phyloP scores from a whole-genome alignment of 495 filamentous ascomycete species.

The Echria macrotheca region DNA sequence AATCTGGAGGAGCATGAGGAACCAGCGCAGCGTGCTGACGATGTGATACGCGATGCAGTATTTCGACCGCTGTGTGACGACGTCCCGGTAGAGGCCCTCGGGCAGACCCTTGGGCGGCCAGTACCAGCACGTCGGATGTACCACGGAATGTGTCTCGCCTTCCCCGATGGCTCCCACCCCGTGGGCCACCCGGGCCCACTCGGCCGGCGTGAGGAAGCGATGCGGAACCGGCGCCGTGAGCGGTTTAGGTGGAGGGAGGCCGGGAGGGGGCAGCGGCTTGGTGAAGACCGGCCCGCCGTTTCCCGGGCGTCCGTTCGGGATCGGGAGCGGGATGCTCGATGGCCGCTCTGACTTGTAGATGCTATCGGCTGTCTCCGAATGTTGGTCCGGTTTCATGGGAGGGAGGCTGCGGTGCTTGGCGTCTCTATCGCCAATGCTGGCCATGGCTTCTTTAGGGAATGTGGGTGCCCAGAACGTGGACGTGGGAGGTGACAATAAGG shows the following conservation, averaged over 20 bases:
- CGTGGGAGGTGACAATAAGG: no score
- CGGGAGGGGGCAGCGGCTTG: constrained; percentile 3
- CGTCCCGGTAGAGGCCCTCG: constrained; percentile 40
- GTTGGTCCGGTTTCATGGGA: constrained; percentile 5
- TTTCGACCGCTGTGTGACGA: constrained; percentile 36
- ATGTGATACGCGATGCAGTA: constrained; percentile 31
- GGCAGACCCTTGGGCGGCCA: constrained; percentile 43
- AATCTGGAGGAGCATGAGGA: constrained; percentile 40
- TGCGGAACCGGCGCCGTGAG: constrained; percentile 12
- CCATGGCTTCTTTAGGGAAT: no score
- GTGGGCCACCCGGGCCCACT: constrained; percentile 43
- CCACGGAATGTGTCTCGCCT: constrained; percentile 35
- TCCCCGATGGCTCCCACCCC: constrained; percentile 41
- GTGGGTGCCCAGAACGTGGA: no score
- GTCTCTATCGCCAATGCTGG: constrained; percentile 10
- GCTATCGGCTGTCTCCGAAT: constrained; percentile 17
- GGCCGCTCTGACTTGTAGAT: constrained; percentile 22
- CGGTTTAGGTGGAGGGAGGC: neutral
- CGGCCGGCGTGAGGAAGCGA: constrained; percentile 35
- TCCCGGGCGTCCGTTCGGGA: constrained; percentile 8
- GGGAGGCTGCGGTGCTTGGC: constrained; percentile 14
- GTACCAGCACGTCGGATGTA: constrained; percentile 37
- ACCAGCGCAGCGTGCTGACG: constrained; percentile 32
- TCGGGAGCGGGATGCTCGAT: constrained; percentile 21
- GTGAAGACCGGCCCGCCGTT: neutral